These are phyloP conservation scores for Ceratocystis diversiconidia DNA, from an alignment of 2,329 filamentous ascomycete species.

Conservation along the genomic window DNA sequence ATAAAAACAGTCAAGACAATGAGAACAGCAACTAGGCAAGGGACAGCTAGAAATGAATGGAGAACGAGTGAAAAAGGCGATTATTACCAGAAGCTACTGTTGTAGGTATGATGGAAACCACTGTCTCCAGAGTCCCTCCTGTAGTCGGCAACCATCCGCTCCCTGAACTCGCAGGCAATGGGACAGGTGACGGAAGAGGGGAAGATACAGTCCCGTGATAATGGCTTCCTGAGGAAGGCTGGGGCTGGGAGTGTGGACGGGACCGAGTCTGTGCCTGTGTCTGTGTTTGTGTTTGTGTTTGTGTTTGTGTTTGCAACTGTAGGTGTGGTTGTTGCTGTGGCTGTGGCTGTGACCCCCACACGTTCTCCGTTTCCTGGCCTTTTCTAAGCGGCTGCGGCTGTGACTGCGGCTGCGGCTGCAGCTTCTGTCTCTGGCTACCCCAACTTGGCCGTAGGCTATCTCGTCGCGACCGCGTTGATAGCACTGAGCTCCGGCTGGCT, in stretches of 20 bases:
- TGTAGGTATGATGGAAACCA: background rate
- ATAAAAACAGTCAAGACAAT: background rate
- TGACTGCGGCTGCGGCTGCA: background rate
- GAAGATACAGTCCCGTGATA: background rate
- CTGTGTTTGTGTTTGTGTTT: background rate
- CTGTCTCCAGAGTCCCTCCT: background rate
- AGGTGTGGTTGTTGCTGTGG: background rate
- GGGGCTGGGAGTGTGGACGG: background rate
- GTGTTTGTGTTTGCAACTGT: background rate
- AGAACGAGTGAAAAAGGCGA: background rate
- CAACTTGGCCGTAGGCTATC: constrained; percentile 2
- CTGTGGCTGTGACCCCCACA: background rate
- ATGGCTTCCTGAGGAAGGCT: too few relatives aligned
- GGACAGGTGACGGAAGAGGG: background rate
- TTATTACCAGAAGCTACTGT: background rate
- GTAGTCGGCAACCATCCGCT: background rate
- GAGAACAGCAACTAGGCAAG: background rate
- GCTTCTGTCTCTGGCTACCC: background rate
- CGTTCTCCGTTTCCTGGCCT: background rate
- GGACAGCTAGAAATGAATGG: background rate
- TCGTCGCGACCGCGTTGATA: background rate
- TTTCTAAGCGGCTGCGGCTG: background rate
- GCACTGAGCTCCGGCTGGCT: background rate
- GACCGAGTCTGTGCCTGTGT: background rate
- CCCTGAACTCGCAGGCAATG: background rate